Evolutionary conservation across 495 filamentous ascomycete species (phyloP).

Genomic region (Neurospora sp.): DNA sequence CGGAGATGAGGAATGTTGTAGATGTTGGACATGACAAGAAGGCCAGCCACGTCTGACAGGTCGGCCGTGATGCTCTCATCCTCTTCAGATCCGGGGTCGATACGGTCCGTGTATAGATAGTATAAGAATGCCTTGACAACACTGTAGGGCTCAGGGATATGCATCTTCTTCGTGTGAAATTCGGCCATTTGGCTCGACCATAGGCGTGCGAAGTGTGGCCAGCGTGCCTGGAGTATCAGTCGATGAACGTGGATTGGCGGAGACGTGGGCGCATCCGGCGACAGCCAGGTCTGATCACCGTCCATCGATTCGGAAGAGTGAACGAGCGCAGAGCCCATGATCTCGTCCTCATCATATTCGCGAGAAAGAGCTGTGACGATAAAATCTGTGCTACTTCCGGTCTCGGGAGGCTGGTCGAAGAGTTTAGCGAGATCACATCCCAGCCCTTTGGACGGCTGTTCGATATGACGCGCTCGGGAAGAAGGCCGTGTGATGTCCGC

Average conservation of each 20-base stretch:
- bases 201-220: slow-evolving; percentile 89
- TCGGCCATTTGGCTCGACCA: slow-evolving; percentile 92
- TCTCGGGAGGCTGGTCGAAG: slow-evolving; percentile 74
- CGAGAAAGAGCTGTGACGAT: slow-evolving; percentile 69
- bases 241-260: slow-evolving; percentile 88
- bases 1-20: slow-evolving; percentile 93
- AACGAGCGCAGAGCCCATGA: slow-evolving; percentile 38
- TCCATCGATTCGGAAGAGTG: slow-evolving; percentile 25
- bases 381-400: slow-evolving; percentile 76
- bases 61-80: slow-evolving; percentile 51
- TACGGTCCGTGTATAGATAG: slow-evolving; percentile 93
- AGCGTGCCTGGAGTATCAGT: slow-evolving; percentile 84
- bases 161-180: slow-evolving; percentile 92
- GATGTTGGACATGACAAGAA: slow-evolving; percentile 94
- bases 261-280: slow-evolving; percentile 55
- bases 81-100: slow-evolving; percentile 41
- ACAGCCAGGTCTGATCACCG: slow-evolving; percentile 48
- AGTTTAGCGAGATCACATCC: slow-evolving; percentile 71
- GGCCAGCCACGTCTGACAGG: slow-evolving; percentile 80
- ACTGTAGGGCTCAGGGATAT: slow-evolving; percentile 91
- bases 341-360: slow-evolving; percentile 52
- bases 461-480: slow-evolving; percentile 26
- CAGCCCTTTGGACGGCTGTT: slow-evolving; percentile 52
- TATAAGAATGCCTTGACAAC: slow-evolving; percentile 92
- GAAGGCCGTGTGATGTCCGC: slow-evolving; percentile 45